Evolutionary conservation across 306 rosid species (phyloP), one percentile per base, ranked within the genome.

Genomic region (Lithocarpus polystachyus): DNA sequence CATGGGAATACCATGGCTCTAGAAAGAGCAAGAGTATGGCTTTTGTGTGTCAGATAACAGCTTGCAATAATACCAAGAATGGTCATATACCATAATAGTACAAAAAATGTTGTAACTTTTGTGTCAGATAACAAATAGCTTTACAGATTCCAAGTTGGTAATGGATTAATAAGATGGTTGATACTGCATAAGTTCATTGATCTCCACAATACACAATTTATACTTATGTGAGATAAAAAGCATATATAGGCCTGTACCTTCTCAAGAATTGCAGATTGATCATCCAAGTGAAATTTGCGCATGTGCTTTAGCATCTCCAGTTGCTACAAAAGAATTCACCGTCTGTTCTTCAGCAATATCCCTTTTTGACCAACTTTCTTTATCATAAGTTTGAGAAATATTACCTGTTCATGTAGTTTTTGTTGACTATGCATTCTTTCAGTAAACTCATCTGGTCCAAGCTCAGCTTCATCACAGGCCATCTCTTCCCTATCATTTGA

Each of bases 401-500:
- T 73, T 87, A 92, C 98, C 91, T 83, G 88, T 33, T 89, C 88
- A 75, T 87, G 89, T 60, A 89, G 83, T 68, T 78, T 84, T 53
- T 87, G 84, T 75, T 87, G 97, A 61, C 67, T 59, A 60, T 0
- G 37, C 86, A 88, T 79, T 88, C 84, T 90, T 85, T 87, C 94
- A 18, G 85, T 70, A 86, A 88, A 92, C 72, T 88, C 97, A 40
- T 87, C 89, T 31, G 90, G 84, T 77, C 88, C 93, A 76, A 94
- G 94, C 78, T 90, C 92, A 29, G 97, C 98, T 85, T 94, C 97
- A 82, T 94, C 97, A 45, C 98, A 92, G 26, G 94, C 94, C 86
- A 86, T 81, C 86, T 92, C 98, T 84, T 94, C 98, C 81, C 97
- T 92, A 80, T 68, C 80, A 82, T 75, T 73, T 64, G 73, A 79